phyloP scores from a whole-genome alignment of 2,329 filamentous ascomycete genomes.

The Aspergillus ustus region DNA sequence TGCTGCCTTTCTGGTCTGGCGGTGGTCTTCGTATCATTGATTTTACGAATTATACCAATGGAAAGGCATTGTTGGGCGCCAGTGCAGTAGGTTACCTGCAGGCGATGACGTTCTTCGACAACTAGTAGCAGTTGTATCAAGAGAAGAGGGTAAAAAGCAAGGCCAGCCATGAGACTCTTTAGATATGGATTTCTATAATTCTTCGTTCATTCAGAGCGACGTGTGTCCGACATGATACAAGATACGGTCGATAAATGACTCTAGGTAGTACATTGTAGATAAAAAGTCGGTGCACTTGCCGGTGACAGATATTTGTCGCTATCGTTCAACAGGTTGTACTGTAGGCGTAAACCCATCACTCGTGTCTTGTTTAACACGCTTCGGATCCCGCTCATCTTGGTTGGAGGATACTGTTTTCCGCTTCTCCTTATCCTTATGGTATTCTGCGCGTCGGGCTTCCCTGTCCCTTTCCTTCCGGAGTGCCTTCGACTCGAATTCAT shows the following conservation, averaged over 20 bases:
- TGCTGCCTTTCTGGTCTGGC: neutral
- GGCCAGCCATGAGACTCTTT: neutral
- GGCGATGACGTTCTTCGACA: neutral
- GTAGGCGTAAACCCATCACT: slow-evolving; percentile 22
- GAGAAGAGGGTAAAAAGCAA: neutral
- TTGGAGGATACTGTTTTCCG: slow-evolving; percentile 47
- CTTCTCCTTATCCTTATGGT: slow-evolving; percentile 55
- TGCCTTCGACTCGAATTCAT: slow-evolving; percentile 97
- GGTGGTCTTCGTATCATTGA: neutral
- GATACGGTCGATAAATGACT: neutral
- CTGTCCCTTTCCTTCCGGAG: slow-evolving; percentile 82
- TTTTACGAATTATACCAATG: neutral
- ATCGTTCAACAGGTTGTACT: slow-evolving; percentile 12
- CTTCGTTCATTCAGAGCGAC: neutral
- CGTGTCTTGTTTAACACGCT: slow-evolving; percentile 41
- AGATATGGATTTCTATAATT: neutral
- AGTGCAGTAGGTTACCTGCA: neutral
- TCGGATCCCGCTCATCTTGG: slow-evolving; percentile 46
- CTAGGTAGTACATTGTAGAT: neutral
- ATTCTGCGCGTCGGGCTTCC: slow-evolving; percentile 56
- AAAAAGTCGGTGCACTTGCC: neutral
- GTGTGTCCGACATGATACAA: neutral
- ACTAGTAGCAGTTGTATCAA: neutral
- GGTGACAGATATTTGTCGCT: neutral
- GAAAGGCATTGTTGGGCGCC: neutral